Conservation (phyloP, 306 rosid species). For the Glycine soja region DNA sequence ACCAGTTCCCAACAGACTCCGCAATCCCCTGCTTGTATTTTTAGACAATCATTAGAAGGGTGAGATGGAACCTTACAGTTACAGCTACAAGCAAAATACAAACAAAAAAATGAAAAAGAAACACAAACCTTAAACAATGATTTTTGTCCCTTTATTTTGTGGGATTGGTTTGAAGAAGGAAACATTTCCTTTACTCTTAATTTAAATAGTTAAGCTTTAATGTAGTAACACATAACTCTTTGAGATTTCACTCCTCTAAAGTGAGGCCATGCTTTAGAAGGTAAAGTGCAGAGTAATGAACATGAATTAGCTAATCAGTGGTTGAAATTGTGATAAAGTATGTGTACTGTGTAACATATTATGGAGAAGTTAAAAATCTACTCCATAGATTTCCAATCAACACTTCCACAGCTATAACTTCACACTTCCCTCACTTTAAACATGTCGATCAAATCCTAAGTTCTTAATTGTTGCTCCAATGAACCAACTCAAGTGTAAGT, state of each 20-base stretch:
- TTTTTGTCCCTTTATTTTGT: background rate
- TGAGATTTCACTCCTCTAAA: background rate
- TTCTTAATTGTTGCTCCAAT: background rate
- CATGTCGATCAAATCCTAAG: background rate
- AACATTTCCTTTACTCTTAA: background rate
- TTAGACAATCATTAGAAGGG: slow-evolving; percentile 42
- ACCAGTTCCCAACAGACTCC: slow-evolving; percentile 63
- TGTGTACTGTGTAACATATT: background rate
- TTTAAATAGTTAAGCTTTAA: background rate
- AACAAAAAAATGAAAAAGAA: background rate
- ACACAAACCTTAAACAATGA: background rate
- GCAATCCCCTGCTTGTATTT: slow-evolving; percentile 63
- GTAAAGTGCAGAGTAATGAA: background rate
- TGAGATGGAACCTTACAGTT: background rate
- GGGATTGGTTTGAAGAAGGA: background rate
- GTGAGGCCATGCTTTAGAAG: background rate
- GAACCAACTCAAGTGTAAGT: background rate
- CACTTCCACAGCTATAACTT: slow-evolving; percentile 3
- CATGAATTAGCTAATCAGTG: background rate
- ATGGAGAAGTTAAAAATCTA: background rate
- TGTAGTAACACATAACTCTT: background rate
- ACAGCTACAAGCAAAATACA: background rate
- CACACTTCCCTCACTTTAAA: background rate
- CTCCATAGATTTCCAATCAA: slow-evolving; percentile 1
- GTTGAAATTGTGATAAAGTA: background rate